These are phyloP conservation scores for Lactarius trivialis DNA, from an alignment of 768 basidiomycete genomes.

Conservation along the genomic window DNA sequence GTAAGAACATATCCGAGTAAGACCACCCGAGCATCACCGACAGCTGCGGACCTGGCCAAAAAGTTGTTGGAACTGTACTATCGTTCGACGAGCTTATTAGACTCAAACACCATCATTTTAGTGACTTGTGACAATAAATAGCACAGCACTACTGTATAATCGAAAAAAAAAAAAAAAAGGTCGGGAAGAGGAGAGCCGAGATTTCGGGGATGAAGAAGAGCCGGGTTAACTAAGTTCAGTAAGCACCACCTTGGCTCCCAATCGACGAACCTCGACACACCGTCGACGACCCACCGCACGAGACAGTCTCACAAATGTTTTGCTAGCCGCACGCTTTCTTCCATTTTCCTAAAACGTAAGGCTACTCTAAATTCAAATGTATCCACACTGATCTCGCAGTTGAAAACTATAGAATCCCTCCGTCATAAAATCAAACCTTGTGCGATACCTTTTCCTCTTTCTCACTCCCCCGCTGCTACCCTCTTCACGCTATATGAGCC, in stretches of 20 bases:
- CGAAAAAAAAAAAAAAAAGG: not conserved
- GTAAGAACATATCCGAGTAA: too few species aligned
- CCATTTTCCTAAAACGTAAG: not conserved
- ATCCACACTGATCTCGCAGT: not conserved
- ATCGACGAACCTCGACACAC: not conserved
- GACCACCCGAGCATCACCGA: not conserved
- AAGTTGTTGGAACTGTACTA: not conserved
- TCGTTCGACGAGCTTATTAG: not conserved
- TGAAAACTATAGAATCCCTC: not conserved
- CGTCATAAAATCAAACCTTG: constrained; percentile 14
- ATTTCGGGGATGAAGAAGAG: not conserved
- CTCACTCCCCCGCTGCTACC: not conserved
- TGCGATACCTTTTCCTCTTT: constrained; percentile 12
- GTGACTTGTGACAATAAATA: not conserved
- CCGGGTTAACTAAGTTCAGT: too few species aligned
- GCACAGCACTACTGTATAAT: not conserved
- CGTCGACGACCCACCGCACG: not conserved
- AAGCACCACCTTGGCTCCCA: not conserved
- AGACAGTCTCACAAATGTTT: not conserved
- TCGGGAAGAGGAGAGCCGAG: not conserved
- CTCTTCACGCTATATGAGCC: constrained; percentile 8
- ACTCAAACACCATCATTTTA: not conserved
- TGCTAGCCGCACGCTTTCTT: constrained; percentile 6
- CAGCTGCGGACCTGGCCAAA: not conserved
- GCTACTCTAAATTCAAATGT: not conserved